Evolutionary conservation across 2,329 filamentous ascomycete species (phyloP), one percentile per base, ranked within the genome.

Genomic region (Rosellinia necatrix): DNA sequence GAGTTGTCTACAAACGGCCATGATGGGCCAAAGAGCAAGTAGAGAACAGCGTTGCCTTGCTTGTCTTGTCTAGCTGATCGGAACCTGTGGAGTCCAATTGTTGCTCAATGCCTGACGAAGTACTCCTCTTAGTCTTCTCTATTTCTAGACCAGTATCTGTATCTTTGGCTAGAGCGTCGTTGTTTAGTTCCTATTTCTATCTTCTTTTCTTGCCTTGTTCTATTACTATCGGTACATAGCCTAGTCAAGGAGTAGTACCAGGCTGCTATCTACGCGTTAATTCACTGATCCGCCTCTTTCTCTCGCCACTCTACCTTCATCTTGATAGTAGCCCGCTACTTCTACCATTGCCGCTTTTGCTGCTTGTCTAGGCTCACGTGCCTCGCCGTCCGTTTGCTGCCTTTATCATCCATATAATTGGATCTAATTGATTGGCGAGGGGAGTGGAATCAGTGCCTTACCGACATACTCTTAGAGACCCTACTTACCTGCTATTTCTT

Each of bases 1-100:
- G 62, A 63, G 69, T 66, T 62, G 57, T 64, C 58, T 68, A 66
- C 68, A 71, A 71, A 71, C 68, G 68, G 62, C 56, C 46, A 50
- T 64, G 67, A 70, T 69, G 59, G 59, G 32, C 10, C 8, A 41
- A 29, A 43, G 13, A 48, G 29, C n/a, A 48, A 19, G 37, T 27
- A 35, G 22, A 29, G 19, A 44, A 44, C 38, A 53, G 53, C 50
- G n/a, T 43, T 43, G 38, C 17, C 19, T 40, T n/a, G 25, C 34
- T 51, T 54, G 44, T 34, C 43, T 47, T 29, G 25, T 44, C 9
- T 27, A 10, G 41, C 13, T 48, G 42, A 49, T 37, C 25, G 35
- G 43, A 43, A 41, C 15, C 30, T 25, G 41, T 35, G 12, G 19
- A 30, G 15, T 35, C 37, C 6, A 25, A 21, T 38, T 56, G 25